Evolutionary conservation across 345 rosid genomes (phyloP).

Genomic region (Salix arbutifolia): DNA sequence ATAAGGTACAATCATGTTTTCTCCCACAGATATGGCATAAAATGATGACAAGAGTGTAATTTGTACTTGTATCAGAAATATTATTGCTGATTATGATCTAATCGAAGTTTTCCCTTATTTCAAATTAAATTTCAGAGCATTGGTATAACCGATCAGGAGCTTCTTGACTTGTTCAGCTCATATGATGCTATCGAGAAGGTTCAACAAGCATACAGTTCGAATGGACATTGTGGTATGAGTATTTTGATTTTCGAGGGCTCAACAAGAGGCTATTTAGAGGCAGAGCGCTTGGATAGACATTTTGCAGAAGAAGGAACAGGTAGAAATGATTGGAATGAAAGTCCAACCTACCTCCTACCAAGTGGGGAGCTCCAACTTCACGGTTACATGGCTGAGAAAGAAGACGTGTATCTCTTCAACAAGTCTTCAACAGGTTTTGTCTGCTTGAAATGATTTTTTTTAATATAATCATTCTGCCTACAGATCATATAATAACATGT

Average conservation of each 20-base stretch:
- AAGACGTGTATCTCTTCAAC: slow-evolving; percentile 66
- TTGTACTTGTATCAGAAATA: neutral
- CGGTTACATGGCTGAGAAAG: slow-evolving; percentile 68
- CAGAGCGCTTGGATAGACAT: slow-evolving; percentile 63
- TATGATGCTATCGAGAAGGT: slow-evolving; percentile 56
- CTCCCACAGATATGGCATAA: neutral
- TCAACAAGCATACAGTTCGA: slow-evolving; percentile 70
- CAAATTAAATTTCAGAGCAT: slow-evolving; percentile 47
- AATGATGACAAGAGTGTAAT: neutral
- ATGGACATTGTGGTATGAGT: slow-evolving; percentile 86
- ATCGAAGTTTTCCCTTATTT: neutral
- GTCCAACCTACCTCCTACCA: slow-evolving; percentile 20
- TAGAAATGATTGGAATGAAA: slow-evolving; percentile 52
- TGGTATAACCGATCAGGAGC: slow-evolving; percentile 79
- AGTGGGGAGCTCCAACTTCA: slow-evolving; percentile 70
- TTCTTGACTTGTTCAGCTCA: slow-evolving; percentile 51
- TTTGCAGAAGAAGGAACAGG: slow-evolving; percentile 59
- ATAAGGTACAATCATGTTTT: slow-evolving; percentile 44
- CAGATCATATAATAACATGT: neutral
- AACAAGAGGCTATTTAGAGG: slow-evolving; percentile 65
- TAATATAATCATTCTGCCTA: neutral
- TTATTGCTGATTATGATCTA: neutral
- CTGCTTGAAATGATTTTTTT: neutral
- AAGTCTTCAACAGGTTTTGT: slow-evolving; percentile 52
- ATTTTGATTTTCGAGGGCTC: slow-evolving; percentile 64